Base-by-base conservation (phyloP, 192 early-diverging fungal genomes). In the Spizellomyces sp. region DNA sequence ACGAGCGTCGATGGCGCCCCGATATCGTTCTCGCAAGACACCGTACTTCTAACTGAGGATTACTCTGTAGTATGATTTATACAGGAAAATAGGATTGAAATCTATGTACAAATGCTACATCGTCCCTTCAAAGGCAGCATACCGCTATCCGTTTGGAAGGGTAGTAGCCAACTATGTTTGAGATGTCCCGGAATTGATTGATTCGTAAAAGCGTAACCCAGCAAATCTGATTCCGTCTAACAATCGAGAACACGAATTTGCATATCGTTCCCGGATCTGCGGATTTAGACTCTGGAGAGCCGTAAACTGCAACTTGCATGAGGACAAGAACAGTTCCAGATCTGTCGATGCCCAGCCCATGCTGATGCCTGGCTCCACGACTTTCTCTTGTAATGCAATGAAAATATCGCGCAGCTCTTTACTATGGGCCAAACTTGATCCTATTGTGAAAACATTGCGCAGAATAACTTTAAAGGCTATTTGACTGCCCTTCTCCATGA, bases 11-110 rank as follows among this genome's bases (percentile, higher is more conserved):
- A 89, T 69, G 89, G 89, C 50, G 77, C 83, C 15, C 64, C 79
- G 0, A 87, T 91, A 1, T 76, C 77, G 14, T 98, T 90, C 72
- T 93, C 94, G 19, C 86, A 92, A 72, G 84, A 90, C 50, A 78
- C 89, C 27, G 73, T 84, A 70, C 78, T 95, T 62, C 74, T 86
- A 15, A 89, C 93, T 12, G 91, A 94, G 58, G 88, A 93, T 43
- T 98, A 95, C 79, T 81, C 78, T 15, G 86, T 97, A 67, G 91
- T 93, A 48, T 95, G 87, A 83, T 36, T 36, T 36, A 36, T 36
- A 36, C 27, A 36, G 27, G 27, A 36, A 36, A 36, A 36, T 36
- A 36, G 0, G 27, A 36, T 36, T 36, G 27, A 36, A 36, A 36
- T 36, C 27, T 36, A 36, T 36, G 27, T 36, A 36, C 27, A 36